Conservation (phyloP, 2,329 filamentous ascomycete genomes). For the Colletotrichum sidae region DNA sequence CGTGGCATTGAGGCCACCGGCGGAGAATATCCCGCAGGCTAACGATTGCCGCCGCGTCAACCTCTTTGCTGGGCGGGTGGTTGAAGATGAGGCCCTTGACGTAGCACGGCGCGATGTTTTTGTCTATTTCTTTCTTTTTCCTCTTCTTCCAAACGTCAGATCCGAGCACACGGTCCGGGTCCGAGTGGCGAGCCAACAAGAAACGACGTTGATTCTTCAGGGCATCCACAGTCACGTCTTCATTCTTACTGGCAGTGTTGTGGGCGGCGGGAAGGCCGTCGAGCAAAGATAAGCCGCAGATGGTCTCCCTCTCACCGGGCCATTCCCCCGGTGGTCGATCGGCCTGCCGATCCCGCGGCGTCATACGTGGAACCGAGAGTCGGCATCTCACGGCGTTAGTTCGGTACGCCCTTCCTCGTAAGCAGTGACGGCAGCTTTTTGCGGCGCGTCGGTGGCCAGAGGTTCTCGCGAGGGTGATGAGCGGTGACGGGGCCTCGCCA, state of each 20-base stretch:
- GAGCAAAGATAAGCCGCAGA: no score
- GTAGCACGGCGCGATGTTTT: no score
- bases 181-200: no score
- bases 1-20: slow-evolving; percentile 2
- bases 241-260: no score
- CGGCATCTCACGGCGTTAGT: slow-evolving; percentile 19
- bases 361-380: not conserved
- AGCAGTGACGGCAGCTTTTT: slow-evolving; percentile 31
- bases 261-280: no score
- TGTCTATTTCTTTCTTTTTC: no score
- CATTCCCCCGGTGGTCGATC: slow-evolving; percentile 27
- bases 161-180: no score
- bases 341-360: slow-evolving; percentile 25
- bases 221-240: no score
- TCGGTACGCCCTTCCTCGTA: slow-evolving; percentile 14
- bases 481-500: not conserved
- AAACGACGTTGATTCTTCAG: no score
- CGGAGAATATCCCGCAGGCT: slow-evolving; percentile 22
- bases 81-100: no score
- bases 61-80: no score
- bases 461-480: slow-evolving; percentile 6
- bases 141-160: no score
- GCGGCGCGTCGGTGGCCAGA: slow-evolving; percentile 3
- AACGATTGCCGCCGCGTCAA: not conserved
- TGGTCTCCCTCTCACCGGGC: slow-evolving; percentile 21